Evolutionary conservation across 2,329 filamentous ascomycete species (phyloP), one percentile per base, ranked within the genome.

Genomic region (Hypoxylon sp.): DNA sequence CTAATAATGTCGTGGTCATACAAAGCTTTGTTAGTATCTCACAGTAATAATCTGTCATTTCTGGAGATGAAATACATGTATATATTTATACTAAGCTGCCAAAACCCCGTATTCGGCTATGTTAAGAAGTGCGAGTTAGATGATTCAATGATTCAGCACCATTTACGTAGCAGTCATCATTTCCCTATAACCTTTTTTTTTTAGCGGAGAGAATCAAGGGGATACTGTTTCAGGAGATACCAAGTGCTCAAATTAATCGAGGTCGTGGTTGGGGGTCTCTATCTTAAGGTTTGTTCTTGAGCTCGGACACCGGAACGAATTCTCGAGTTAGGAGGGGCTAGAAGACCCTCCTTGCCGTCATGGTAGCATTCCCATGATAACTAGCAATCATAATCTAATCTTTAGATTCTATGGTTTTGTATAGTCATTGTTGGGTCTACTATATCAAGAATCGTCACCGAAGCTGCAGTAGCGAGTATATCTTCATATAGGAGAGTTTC

Each of bases 401-500:
- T 7, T 21, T 11, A 43, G 17, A 21, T 21, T 17, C 2, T 17
- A 19, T 43, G 38, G 14, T 32, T 1, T 21, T 21, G 9, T 21
- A 30, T 10, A 51, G 5, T 34, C 11, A 6, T 7, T 21, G 3
- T 21, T 2, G n/a, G 21, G n/a, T 19, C 17, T 34, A 17, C 4
- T 34, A 13, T 21, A 25, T 51, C 21, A 3, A 43, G 38, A 4
- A 11, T 5, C 38, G 3, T 43, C 19, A 21, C 6, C 38, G 14
- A 10, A 43, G 17, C 7, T 43, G 17, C 3, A 43, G 46, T 19
- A 4, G 46, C 6, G 13, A 30, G 25, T 14, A 32, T 30, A 58
- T 48, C 56, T 38, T 59, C 32, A 38, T 23, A 46, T 30, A 32
- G 28, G 7, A 41, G 43, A n/a, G 32, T 59, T 50, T 25, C 56